Evolutionary conservation across 805 yeast species (phyloP).

Genomic region (Ogataea pilisensis): DNA sequence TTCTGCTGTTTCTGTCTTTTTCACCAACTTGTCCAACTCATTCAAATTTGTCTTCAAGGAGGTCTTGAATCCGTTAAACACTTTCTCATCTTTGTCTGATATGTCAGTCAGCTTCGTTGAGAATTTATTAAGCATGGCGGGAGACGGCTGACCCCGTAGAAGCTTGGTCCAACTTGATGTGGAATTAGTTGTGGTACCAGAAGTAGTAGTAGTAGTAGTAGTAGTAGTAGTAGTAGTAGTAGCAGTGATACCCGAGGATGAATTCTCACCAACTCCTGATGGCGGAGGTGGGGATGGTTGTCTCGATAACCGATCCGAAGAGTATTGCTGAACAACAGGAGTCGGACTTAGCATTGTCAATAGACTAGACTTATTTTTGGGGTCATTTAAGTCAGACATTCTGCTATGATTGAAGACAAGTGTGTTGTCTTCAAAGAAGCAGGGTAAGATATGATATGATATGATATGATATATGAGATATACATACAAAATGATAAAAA

Average conservation of each 20-base stretch:
- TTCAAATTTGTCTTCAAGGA: slow-evolving; percentile 16
- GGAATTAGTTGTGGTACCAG: slow-evolving; percentile 2
- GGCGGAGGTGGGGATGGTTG: too few species aligned
- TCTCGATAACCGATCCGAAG: too few species aligned
- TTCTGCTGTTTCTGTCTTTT: slow-evolving; percentile 2
- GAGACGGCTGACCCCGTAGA: slow-evolving; percentile 13
- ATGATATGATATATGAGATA: not conserved
- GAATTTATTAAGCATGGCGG: slow-evolving; percentile 4
- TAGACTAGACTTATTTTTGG: not conserved
- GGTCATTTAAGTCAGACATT: not conserved
- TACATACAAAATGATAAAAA: too few species aligned
- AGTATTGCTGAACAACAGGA: too few species aligned
- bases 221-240: too few species aligned
- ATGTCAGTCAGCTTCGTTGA: slow-evolving; percentile 5
- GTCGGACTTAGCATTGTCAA: not conserved
- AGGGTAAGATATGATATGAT: too few species aligned
- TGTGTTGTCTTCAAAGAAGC: too few species aligned
- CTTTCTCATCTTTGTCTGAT: slow-evolving; percentile 16
- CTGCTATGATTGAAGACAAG: not conserved
- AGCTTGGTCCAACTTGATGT: slow-evolving; percentile 12
- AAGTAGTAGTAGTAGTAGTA: not conserved
- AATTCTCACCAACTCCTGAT: too few species aligned
- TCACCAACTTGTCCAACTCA: slow-evolving; percentile 6
- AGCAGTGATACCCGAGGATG: too few species aligned
- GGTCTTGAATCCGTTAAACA: slow-evolving; percentile 12